phyloP scores from a whole-genome alignment of 2,329 filamentous ascomycete genomes.

The Scedosporium apiospermum region DNA sequence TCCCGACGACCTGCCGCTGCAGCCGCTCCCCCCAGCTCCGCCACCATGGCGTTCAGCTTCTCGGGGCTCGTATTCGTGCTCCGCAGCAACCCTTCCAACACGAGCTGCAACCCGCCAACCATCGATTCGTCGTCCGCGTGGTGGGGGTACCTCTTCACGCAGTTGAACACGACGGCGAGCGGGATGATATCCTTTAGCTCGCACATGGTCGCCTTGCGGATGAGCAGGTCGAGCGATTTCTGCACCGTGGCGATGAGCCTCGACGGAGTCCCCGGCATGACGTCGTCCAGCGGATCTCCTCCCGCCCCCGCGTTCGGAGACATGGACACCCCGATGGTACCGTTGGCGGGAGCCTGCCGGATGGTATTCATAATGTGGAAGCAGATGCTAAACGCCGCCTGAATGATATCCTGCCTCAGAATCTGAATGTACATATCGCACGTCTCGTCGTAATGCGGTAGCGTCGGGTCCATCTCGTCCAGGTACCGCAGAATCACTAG shows the following conservation, averaged over 20 bases:
- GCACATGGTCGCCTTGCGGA: constrained; percentile 35
- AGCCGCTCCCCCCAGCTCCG: not conserved
- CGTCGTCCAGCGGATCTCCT: not conserved
- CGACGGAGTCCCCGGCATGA: constrained; percentile 30
- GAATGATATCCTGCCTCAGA: constrained; percentile 43
- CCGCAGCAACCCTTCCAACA: constrained; percentile 35
- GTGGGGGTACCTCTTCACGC: constrained; percentile 23
- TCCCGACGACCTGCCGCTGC: constrained; percentile 1
- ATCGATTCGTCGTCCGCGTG: constrained; percentile 32
- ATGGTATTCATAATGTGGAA: constrained; percentile 35
- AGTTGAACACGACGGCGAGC: constrained; percentile 37
- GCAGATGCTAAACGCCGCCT: constrained; percentile 45
- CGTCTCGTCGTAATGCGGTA: constrained; percentile 35
- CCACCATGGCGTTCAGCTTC: constrained; percentile 8
- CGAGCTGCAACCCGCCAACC: constrained; percentile 26
- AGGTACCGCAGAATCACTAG: constrained; percentile 46
- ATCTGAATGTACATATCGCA: constrained; percentile 44
- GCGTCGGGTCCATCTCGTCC: constrained; percentile 40
- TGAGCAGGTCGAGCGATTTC: constrained; percentile 34
- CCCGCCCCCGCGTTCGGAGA: not conserved
- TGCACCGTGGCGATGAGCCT: constrained; percentile 34
- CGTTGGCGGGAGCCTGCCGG: constrained; percentile 5
- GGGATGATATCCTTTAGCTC: constrained; percentile 41
- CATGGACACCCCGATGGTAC: not conserved
- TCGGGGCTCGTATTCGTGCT: constrained; percentile 33